A percentile compares a stretch with the other conserved stretches of the same genome.
Conservation (phyloP, 2,329 filamentous ascomycete species). For the Penicillium hordei region DNA sequence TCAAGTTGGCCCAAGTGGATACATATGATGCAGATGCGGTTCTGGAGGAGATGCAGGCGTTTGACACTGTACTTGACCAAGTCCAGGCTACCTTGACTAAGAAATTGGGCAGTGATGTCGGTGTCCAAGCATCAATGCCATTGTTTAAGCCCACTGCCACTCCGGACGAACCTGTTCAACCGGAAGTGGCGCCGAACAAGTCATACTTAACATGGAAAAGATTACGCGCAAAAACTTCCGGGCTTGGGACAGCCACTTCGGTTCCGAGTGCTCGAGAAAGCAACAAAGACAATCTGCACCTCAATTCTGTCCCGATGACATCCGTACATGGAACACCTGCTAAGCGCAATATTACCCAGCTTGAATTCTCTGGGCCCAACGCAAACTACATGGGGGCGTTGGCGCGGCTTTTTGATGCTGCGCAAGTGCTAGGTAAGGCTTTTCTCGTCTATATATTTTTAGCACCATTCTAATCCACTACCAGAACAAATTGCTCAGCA, state of each 20-base stretch:
- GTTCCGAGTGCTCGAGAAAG: constrained; percentile 44
- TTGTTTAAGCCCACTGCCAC: constrained; percentile 67
- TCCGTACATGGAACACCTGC: constrained; percentile 58
- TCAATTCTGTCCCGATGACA: constrained; percentile 79
- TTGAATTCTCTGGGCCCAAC: constrained; percentile 79
- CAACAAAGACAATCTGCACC: constrained; percentile 61
- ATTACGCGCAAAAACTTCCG: constrained; percentile 84
- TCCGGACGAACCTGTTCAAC: constrained; percentile 47
- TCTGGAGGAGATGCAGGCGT: constrained; percentile 86
- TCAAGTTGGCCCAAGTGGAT: constrained; percentile 80
- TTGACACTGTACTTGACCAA: constrained; percentile 83
- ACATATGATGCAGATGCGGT: constrained; percentile 88
- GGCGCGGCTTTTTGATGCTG: constrained; percentile 88
- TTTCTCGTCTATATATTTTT: neutral
- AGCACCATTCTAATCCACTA: constrained; percentile 9
- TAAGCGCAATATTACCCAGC: constrained; percentile 67
- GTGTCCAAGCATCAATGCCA: constrained; percentile 69
- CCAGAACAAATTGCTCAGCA: constrained; percentile 92
- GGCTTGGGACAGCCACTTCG: constrained; percentile 50
- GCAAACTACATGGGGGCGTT: constrained; percentile 88
- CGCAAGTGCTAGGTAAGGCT: constrained; percentile 77
- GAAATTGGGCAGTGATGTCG: constrained; percentile 91
- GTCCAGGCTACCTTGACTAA: constrained; percentile 74
- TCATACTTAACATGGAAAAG: constrained; percentile 84
- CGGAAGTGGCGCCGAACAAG: constrained; percentile 58